phyloP scores from a whole-genome alignment of 768 basidiomycete species.

The Rhizopogon vesiculosus region DNA sequence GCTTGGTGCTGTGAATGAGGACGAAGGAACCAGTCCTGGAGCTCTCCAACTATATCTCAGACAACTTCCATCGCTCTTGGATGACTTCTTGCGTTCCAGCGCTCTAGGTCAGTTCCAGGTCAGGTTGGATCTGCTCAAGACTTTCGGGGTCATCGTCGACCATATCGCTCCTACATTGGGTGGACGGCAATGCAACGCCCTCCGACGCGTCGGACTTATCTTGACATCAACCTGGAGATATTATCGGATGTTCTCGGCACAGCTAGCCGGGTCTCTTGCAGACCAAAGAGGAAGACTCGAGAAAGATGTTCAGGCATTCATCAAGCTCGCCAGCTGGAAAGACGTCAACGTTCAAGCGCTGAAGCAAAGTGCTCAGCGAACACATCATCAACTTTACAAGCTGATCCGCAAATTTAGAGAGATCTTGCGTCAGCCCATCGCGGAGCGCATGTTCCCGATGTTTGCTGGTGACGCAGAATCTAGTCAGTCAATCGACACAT shows the following conservation, averaged over 20 bases:
- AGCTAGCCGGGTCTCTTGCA: conserved; percentile 43
- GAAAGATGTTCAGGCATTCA: conserved; percentile 75
- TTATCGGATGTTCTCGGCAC: conserved; percentile 55
- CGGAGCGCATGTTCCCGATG: conserved; percentile 32
- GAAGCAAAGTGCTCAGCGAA: conserved; percentile 83
- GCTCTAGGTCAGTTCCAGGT: conserved; percentile 81
- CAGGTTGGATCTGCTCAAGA: conserved; percentile 62
- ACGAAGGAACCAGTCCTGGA: conserved; percentile 23
- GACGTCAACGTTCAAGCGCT: conserved; percentile 94
- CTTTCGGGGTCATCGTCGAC: conserved; percentile 55
- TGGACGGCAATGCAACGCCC: conserved; percentile 21
- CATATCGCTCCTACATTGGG: conserved; percentile 31
- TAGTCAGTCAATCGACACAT: conserved; percentile 8
- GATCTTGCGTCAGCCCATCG: conserved; percentile 69
- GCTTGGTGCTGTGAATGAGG: conserved; percentile 41
- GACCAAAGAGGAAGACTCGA: conserved; percentile 61
- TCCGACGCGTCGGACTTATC: conserved; percentile 52
- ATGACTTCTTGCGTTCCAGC: conserved; percentile 69
- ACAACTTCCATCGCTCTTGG: conserved; percentile 70
- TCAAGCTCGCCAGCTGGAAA: conserved; percentile 98
- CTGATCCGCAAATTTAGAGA: conserved; percentile 90
- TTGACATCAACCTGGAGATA: conserved; percentile 57
- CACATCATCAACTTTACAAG: conserved; percentile 90
- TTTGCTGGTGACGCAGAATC: conserved; percentile 34
- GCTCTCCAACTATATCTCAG: conserved; percentile 50